Evolutionary conservation across 306 rosid genomes (phyloP).

Genomic region (Sicyos edulis): DNA sequence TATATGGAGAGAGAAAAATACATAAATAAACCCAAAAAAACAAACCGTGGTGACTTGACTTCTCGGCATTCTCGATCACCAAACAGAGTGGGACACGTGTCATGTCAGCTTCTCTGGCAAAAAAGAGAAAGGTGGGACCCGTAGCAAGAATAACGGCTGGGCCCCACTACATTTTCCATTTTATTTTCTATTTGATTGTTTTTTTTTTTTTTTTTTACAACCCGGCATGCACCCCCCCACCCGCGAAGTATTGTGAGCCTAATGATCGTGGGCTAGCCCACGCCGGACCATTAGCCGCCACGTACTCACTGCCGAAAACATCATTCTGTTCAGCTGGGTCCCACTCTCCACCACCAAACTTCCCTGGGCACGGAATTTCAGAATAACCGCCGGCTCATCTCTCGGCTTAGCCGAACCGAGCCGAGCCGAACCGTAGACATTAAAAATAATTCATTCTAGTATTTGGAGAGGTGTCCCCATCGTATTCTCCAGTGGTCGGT

Average conservation of each 20-base stretch:
- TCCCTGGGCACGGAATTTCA: conserved; percentile 21
- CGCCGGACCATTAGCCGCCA: conserved; percentile 64
- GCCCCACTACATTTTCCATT: conserved; percentile 26
- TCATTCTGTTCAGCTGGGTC: conserved; percentile 34
- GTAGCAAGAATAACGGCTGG: conserved; percentile 23
- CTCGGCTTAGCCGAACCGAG: conserved; percentile 17
- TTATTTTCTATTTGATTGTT: background rate
- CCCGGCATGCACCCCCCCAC: conserved; percentile 30
- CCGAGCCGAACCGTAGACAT: background rate
- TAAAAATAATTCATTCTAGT: conserved; percentile 17
- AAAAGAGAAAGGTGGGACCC: background rate
- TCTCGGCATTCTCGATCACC: conserved; percentile 38
- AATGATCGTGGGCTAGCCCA: conserved; percentile 53
- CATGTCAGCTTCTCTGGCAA: conserved; percentile 24
- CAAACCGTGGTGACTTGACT: conserved; percentile 27
- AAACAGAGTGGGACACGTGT: conserved; percentile 36
- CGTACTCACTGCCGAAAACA: conserved; percentile 25
- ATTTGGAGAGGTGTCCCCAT: conserved; percentile 70
- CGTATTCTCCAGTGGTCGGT: conserved; percentile 62
- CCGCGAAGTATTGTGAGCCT: conserved; percentile 25
- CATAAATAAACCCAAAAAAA: no score
- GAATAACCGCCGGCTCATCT: background rate
- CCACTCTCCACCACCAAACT: conserved; percentile 33
- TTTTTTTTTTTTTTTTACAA: background rate
- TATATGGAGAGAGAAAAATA: conserved; percentile 12